These are phyloP conservation scores for Yarrowia sp. DNA, from an alignment of 805 yeast genomes.

Conservation along the genomic window DNA sequence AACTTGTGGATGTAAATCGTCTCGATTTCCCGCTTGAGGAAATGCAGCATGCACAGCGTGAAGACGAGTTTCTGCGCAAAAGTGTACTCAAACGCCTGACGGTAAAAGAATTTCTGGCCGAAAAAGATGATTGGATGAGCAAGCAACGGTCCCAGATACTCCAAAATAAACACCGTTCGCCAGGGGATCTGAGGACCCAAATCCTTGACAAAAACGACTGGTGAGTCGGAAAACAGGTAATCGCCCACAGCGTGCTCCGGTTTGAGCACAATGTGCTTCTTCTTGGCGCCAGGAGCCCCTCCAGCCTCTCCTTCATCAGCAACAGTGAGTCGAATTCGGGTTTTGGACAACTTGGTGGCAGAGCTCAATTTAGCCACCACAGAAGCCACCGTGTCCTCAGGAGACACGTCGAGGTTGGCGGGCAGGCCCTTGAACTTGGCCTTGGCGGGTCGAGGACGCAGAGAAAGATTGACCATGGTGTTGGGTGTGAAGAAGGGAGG, in stretches of 20 bases:
- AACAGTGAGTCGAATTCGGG: constrained; percentile 58
- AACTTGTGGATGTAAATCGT: constrained; percentile 81
- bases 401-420: constrained; percentile 34
- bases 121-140: constrained; percentile 70
- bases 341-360: constrained; percentile 46
- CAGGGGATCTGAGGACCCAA: constrained; percentile 91
- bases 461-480: constrained; percentile 5
- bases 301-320: constrained; percentile 35
- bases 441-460: constrained; percentile 29
- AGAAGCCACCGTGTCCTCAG: constrained; percentile 46
- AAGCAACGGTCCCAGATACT: constrained; percentile 85
- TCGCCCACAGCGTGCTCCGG: constrained; percentile 46
- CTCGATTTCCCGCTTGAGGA: constrained; percentile 83
- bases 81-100: constrained; percentile 43
- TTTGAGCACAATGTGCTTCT: constrained; percentile 45
- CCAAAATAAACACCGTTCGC: constrained; percentile 85
- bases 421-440: constrained; percentile 35
- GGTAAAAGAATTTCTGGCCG: constrained; percentile 42
- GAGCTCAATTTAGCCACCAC: constrained; percentile 47
- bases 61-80: constrained; percentile 55
- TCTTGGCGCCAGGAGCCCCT: constrained; percentile 39
- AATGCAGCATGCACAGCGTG: constrained; percentile 66
- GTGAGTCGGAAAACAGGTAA: constrained; percentile 43
- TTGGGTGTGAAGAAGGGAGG: not conserved
- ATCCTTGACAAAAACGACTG: constrained; percentile 69